A percentile compares a stretch with the other conserved stretches of the same genome.
These are phyloP conservation scores for Austroboletus eburneus DNA, from an alignment of 768 basidiomycete species.

Conservation along the genomic window DNA sequence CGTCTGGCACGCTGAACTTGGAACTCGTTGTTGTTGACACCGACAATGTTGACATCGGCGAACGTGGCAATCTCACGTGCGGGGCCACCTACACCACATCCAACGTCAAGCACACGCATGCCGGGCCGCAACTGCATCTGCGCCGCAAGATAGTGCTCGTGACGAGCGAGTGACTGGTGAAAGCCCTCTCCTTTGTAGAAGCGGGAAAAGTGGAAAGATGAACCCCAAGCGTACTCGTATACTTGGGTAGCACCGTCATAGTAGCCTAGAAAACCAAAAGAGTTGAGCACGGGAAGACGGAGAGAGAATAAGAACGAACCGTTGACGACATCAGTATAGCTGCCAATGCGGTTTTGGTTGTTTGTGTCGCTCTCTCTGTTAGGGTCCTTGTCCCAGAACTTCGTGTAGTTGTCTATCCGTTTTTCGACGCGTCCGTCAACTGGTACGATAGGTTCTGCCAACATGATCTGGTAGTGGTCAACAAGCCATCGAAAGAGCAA, in stretches of 20 bases:
- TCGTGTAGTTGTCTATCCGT: conserved; percentile 82
- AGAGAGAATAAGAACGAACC: conserved; percentile 42
- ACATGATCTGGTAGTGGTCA: conserved; percentile 1
- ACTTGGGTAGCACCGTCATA: conserved; percentile 95
- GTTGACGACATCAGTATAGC: conserved; percentile 92
- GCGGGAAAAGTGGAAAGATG: conserved; percentile 94
- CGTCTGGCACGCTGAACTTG: conserved; percentile 82
- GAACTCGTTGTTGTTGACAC: conserved; percentile 95
- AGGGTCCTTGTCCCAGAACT: conserved; percentile 88
- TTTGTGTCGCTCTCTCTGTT: conserved; percentile 60
- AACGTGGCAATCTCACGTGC: conserved; percentile 94
- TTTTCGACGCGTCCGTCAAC: conserved; percentile 57
- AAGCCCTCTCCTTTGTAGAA: conserved; percentile 91
- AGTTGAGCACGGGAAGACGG: not conserved
- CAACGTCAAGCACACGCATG: conserved; percentile 97
- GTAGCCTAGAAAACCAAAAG: conserved; percentile 55
- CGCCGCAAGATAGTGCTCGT: conserved; percentile 94
- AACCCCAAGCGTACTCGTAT: conserved; percentile 92
- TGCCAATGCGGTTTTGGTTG: conserved; percentile 68
- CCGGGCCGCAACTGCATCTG: conserved; percentile 82
- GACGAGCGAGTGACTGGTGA: conserved; percentile 70
- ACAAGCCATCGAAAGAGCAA: too few species aligned
- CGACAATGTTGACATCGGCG: conserved; percentile 77
- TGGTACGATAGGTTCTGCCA: conserved; percentile 28
- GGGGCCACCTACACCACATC: conserved; percentile 97